Conservation (phyloP, 106 monocot species). For the Dendrobium nobile region DNA sequence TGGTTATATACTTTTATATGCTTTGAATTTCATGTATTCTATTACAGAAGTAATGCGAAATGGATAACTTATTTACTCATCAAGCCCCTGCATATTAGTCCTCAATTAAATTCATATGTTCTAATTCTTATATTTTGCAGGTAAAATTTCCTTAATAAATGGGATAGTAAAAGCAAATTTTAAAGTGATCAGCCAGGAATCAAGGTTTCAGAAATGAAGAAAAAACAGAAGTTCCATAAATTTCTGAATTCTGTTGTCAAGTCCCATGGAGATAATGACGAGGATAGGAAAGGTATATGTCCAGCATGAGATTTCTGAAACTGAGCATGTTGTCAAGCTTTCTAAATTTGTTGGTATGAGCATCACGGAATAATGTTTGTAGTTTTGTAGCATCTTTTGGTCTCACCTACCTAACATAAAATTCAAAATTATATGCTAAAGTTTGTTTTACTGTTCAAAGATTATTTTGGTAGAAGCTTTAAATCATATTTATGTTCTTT, state of each 20-base stretch:
- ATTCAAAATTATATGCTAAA: not conserved
- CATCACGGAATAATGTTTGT: not conserved
- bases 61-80: not conserved
- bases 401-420: not conserved
- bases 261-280: conserved; percentile 9
- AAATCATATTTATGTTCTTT: not conserved
- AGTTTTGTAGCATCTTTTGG: not conserved
- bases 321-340: not conserved
- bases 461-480: not conserved
- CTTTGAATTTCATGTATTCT: not conserved
- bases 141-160: not conserved
- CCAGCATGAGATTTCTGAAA: not conserved
- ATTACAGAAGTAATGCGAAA: not conserved
- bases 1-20: not conserved
- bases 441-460: not conserved
- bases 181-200: not conserved
- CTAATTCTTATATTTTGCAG: conserved; percentile 4
- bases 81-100: not conserved
- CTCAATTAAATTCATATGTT: not conserved
- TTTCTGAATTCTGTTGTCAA: conserved; percentile 13
- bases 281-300: conserved; percentile 1
- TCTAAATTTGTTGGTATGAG: not conserved
- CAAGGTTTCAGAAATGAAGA: conserved; percentile 2
- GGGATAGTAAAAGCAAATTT: conserved; percentile 3
- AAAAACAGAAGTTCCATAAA: conserved; percentile 8